A percentile compares a stretch with the other conserved stretches of the same genome.
Conservation (phyloP, 192 early-diverging fungal genomes). For the Entomortierella chlamydospora region DNA sequence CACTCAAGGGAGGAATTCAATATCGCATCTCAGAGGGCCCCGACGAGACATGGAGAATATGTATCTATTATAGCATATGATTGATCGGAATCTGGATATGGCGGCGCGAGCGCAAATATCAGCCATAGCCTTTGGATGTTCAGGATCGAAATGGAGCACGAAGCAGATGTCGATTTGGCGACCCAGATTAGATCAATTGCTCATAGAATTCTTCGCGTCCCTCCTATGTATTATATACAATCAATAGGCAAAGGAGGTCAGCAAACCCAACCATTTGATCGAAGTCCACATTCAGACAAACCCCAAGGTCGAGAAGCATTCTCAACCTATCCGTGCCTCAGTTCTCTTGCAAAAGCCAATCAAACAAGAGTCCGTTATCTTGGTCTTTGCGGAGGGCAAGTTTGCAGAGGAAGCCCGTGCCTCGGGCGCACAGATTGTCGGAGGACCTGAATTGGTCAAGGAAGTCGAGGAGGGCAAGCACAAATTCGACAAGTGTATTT, state of each 20-base stretch:
- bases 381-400: conserved; percentile 92
- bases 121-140: no score
- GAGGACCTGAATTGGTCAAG: conserved; percentile 87
- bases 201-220: background rate
- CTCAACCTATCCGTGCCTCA: conserved; percentile 84
- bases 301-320: conserved; percentile 78
- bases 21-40: no score
- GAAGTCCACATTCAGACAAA: conserved; percentile 76
- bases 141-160: no score
- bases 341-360: conserved; percentile 77
- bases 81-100: no score
- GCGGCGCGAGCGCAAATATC: no score
- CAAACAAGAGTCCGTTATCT: conserved; percentile 67
- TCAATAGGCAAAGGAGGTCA: conserved; percentile 72
- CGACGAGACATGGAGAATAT: no score
- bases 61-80: no score
- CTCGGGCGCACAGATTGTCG: conserved; percentile 87
- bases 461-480: conserved; percentile 60
- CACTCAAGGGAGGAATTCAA: background rate
- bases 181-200: background rate
- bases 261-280: conserved; percentile 68
- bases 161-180: no score
- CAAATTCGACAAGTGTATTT: conserved; percentile 86
- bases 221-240: background rate
- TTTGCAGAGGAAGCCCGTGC: conserved; percentile 83